Evolutionary conservation across 225 moss, liverwort and hornwort genomes (phyloP), one percentile per base, ranked within the genome.

Genomic region (Bryoerythrophyllum caledonicum): DNA sequence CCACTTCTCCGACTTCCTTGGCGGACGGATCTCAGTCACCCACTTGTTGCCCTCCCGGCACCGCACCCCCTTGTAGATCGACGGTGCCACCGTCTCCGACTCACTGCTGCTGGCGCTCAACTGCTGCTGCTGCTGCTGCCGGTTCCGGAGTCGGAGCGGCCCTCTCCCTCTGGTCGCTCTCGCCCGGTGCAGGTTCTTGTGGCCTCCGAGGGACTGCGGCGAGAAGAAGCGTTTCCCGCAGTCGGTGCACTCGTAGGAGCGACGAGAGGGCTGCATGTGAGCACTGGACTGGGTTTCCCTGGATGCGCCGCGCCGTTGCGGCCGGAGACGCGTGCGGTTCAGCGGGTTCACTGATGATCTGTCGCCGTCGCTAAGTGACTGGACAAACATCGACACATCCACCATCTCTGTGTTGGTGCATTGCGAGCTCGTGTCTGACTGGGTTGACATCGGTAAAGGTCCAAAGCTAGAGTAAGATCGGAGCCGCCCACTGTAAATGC

Each of bases 11-110:
- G 56, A 0, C 3, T 59, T 71, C 4, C 0, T 78, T 7, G 86
- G 78, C 0, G 86, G 86, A 0, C 83, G 86, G 15, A 87, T 87
- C 25, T 87, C 86, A 7, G 55, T 76, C 0, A 87, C 81, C 83
- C 83, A 87, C 19, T 87, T 86, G 2, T 35, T 51, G 0, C 78
- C 72, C 7, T 79, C 78, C 7, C 86, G 63, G 3, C 81, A 73
- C 4, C 86, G 24, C 60, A 87, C 86, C 1, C 86, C 86, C 41
- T 41, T 78, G 73, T 25, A 86, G 13, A 2, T 10, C 2, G 80
- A 24, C 2, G 71, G 20, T 19, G 59, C 24, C 26, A 55, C 55
- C 15, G 68, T 43, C 8, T 76, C 80, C 0, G 38, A 38, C 15
- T 60, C 65, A 15, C 64, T 20, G 65, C 40, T 46, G 14, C 15